Evolutionary conservation across 73 alveolate species (phyloP).

Genomic region (Effrenium voratum): DNA sequence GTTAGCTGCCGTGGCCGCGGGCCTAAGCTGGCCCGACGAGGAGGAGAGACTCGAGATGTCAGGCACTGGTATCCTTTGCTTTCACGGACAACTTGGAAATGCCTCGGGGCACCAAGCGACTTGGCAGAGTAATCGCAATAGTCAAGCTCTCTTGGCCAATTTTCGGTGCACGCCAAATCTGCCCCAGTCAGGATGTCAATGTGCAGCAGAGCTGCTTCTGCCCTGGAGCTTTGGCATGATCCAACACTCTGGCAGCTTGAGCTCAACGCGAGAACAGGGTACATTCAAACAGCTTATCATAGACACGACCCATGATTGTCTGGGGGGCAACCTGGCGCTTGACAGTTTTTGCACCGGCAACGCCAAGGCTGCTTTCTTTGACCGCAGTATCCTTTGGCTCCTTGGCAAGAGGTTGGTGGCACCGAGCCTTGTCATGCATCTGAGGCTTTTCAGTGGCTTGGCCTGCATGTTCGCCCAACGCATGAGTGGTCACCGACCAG

Average conservation of each 20-base stretch:
- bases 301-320: not conserved
- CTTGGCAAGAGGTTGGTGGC: not conserved
- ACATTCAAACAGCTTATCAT: too few species aligned
- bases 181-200: not conserved
- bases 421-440: not conserved
- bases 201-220: slow-evolving; percentile 21
- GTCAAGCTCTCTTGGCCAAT: not conserved
- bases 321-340: too few species aligned
- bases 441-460: not conserved
- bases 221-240: slow-evolving; percentile 23
- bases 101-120: too few species aligned
- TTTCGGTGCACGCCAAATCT: not conserved
- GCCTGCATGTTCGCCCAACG: not conserved
- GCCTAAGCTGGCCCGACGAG: too few species aligned
- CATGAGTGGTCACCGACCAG: not conserved
- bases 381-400: slow-evolving; percentile 38
- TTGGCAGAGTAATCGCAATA: not conserved
- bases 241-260: slow-evolving; percentile 37
- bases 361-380: slow-evolving; percentile 45
- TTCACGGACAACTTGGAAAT: not conserved
- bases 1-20: too few species aligned
- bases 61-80: slow-evolving; percentile 30
- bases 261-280: too few species aligned
- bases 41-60: not conserved
- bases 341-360: not conserved